Evolutionary conservation across 1,284 basidiomycete species (phyloP), one percentile per base, ranked within the genome.

Genomic region (Fistulina hepatica): DNA sequence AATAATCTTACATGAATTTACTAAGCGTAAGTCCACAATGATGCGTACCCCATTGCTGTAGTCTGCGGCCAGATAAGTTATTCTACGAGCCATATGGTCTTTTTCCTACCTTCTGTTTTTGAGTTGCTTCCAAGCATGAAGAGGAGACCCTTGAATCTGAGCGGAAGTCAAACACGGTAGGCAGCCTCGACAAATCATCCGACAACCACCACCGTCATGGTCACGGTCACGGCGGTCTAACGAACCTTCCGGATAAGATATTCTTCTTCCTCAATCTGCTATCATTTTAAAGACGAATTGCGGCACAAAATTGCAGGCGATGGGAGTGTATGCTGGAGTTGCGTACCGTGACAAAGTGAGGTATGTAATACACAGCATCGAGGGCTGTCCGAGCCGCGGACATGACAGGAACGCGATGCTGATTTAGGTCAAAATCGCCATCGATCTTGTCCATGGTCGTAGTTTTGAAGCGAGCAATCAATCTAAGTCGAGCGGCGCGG

Each of bases 41-140:
- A 21, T 36, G 48, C 69, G 51, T 45, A 82, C 85, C 86, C 77
- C 80, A 83, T 48, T 81, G 67, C 52, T 86, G 84, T 36, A 88
- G 52, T 45, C 85, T 88, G 48, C 19, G 6, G 33, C 22, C 25
- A 21, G n/a, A 26, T 19, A 16, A 19, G 7, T 9, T 10, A 10
- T 13, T 12, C 9, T 3, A 31, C 13, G n/a, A 6, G 8, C 27
- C 11, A 13, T 6, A 15, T 12, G n/a, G 7, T 21, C 12, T 11
- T 36, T 11, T 20, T 9, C 59, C 48, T 45, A 82, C 86, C 88
- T 72, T 52, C 88, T 65, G 46, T 88, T 88, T 4, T 74, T 69
- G 13, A 92, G 67, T n/a, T 69, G 70, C 56, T 81, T 90, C 90
- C 90, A 94, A 56, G 77, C 85, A 7, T 75, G 78, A 50, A 73